These are phyloP conservation scores for Xylaria multiplex DNA, from an alignment of 2,329 filamentous ascomycete species.

Conservation along the genomic window DNA sequence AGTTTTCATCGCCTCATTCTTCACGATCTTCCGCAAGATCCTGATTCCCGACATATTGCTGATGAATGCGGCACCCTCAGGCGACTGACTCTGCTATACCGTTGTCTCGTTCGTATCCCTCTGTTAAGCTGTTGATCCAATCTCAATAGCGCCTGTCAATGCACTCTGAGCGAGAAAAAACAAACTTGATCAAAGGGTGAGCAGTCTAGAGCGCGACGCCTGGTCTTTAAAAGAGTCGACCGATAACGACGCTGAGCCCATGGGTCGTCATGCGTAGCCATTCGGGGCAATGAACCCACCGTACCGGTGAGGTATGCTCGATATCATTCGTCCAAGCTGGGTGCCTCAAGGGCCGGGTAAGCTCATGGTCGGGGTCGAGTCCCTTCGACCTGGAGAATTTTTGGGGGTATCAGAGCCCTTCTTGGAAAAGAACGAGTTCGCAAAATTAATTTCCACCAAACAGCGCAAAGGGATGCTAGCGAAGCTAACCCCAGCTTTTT, in stretches of 20 bases:
- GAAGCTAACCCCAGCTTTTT: slow-evolving; percentile 26
- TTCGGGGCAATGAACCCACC: slow-evolving; percentile 18
- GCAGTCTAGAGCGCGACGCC: slow-evolving; percentile 10
- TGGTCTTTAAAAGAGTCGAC: slow-evolving; percentile 25
- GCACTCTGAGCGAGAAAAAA: slow-evolving; percentile 6
- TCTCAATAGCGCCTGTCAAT: neutral
- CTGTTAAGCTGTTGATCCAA: neutral
- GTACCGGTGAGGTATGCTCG: slow-evolving; percentile 13
- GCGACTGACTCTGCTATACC: slow-evolving; percentile 10
- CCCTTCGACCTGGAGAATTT: slow-evolving; percentile 14
- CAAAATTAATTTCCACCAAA: slow-evolving; percentile 38
- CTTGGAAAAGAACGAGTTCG: neutral
- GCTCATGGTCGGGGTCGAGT: slow-evolving; percentile 15
- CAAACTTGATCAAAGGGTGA: slow-evolving; percentile 9
- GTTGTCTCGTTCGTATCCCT: slow-evolving; percentile 14
- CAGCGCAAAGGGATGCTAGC: slow-evolving; percentile 12
- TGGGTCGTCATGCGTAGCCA: slow-evolving; percentile 10
- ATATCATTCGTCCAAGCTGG: slow-evolving; percentile 15
- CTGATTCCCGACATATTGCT: slow-evolving; percentile 39
- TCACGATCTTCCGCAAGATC: slow-evolving; percentile 57
- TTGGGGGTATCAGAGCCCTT: slow-evolving; percentile 14
- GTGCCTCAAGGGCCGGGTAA: slow-evolving; percentile 23
- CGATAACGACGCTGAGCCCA: slow-evolving; percentile 17
- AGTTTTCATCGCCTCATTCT: slow-evolving; percentile 70
- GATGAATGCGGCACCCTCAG: slow-evolving; percentile 20